phyloP scores from a whole-genome alignment of 345 rosid genomes.

The Eucalyptus microcorys region DNA sequence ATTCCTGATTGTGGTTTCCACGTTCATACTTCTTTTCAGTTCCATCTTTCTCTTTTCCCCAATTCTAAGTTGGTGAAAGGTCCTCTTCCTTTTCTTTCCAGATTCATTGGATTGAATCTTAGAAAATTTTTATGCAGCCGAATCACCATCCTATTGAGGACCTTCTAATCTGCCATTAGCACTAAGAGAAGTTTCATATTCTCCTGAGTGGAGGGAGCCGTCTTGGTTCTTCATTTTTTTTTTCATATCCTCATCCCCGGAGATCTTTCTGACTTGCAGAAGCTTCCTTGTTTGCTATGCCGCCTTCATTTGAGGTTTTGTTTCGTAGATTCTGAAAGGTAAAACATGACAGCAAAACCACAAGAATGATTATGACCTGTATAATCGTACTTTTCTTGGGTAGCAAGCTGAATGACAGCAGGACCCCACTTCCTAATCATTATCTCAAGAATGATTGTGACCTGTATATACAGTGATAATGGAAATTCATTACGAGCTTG shows the following conservation, averaged over 20 bases:
- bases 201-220: background rate
- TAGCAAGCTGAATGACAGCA: conserved; percentile 38
- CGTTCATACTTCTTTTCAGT: background rate
- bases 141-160: background rate
- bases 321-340: conserved; percentile 57
- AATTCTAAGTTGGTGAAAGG: background rate
- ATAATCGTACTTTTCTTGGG: conserved; percentile 52
- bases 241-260: background rate
- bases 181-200: background rate
- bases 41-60: conserved; percentile 2
- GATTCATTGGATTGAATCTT: background rate
- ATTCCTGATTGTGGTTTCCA: background rate
- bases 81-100: background rate
- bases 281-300: background rate
- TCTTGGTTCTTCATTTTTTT: background rate
- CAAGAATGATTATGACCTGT: too few species aligned
- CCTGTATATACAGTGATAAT: conserved; percentile 28
- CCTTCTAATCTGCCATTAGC: background rate
- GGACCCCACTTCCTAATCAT: conserved; percentile 73
- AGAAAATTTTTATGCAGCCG: background rate
- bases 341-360: too few species aligned
- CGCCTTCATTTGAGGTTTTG: conserved; percentile 36
- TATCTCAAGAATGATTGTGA: conserved; percentile 53
- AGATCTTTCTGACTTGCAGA: background rate
- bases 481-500: background rate